Evolutionary conservation across 495 filamentous ascomycete species (phyloP).

Genomic region (Neurospora hispaniola): DNA sequence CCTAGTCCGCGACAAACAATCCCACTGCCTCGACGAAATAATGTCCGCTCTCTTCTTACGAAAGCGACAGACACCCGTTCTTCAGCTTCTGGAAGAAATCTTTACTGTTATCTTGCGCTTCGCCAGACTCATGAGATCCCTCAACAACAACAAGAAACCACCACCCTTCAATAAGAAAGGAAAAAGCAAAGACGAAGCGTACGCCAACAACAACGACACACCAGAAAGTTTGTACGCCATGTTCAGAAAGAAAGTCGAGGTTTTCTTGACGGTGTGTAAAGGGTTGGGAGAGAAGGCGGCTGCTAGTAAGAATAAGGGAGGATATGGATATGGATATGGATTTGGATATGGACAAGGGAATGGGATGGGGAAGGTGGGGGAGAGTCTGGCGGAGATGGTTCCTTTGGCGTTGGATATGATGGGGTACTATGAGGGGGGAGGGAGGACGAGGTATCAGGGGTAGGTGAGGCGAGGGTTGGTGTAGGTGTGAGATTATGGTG

Average conservation of each 20-base stretch:
- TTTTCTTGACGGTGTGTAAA: constrained; percentile 55
- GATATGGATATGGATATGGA: too few species aligned
- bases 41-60: constrained; percentile 62
- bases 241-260: constrained; percentile 57
- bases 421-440: constrained; percentile 37
- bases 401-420: constrained; percentile 51
- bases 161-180: neutral
- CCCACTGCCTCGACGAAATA: constrained; percentile 66
- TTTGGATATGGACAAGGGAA: constrained; percentile 6
- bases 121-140: constrained; percentile 11
- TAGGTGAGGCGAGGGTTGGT: neutral
- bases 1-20: constrained; percentile 58
- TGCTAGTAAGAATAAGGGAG: constrained; percentile 31
- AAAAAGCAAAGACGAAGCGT: neutral
- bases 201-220: constrained; percentile 27
- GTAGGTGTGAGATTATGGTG: neutral
- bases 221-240: constrained; percentile 45
- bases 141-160: neutral
- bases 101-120: constrained; percentile 64
- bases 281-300: constrained; percentile 50
- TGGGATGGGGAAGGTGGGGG: constrained; percentile 16
- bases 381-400: constrained; percentile 43
- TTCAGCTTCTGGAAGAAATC: constrained; percentile 67
- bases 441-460: neutral
- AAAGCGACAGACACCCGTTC: constrained; percentile 57